Percentiles rank a stretch among this genome's conserved stretches.
Conservation (phyloP, 805 yeast species). For the Candida lessepsii region DNA sequence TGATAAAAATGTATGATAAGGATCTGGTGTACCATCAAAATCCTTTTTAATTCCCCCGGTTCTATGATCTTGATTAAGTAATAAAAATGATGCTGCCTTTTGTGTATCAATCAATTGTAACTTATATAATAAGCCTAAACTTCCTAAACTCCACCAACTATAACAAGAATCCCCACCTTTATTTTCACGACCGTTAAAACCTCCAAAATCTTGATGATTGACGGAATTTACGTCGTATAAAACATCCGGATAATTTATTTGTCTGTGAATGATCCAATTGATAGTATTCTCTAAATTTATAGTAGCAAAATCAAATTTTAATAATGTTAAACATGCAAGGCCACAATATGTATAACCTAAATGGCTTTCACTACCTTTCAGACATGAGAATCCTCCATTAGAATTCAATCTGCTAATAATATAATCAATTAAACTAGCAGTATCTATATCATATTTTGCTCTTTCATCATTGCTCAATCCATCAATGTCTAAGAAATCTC, state of each 20-base stretch:
- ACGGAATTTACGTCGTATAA: constrained; percentile 25
- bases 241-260: constrained; percentile 40
- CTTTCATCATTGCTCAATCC: constrained; percentile 9
- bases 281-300: constrained; percentile 35
- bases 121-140: constrained; percentile 46
- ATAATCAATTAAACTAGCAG: constrained; percentile 36
- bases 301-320: constrained; percentile 23
- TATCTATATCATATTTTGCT: constrained; percentile 42
- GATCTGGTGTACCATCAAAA: constrained; percentile 65
- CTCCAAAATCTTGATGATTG: constrained; percentile 59
- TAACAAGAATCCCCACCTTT: constrained; percentile 86
- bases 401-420: constrained; percentile 28
- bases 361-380: constrained; percentile 62
- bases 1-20: constrained; percentile 65
- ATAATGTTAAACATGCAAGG: constrained; percentile 54
- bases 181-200: constrained; percentile 84
- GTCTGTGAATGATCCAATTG: constrained; percentile 66
- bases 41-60: constrained; percentile 79
- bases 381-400: constrained; percentile 74
- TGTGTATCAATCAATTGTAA: constrained; percentile 34
- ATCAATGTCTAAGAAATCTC: constrained; percentile 46
- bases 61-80: constrained; percentile 55
- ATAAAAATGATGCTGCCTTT: constrained; percentile 44
- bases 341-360: constrained; percentile 89
- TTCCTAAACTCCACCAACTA: constrained; percentile 75